A percentile compares a stretch with the other conserved stretches of the same genome.
Conservation (phyloP, 2,329 filamentous ascomycete species). For the Metarhizium robertsii region DNA sequence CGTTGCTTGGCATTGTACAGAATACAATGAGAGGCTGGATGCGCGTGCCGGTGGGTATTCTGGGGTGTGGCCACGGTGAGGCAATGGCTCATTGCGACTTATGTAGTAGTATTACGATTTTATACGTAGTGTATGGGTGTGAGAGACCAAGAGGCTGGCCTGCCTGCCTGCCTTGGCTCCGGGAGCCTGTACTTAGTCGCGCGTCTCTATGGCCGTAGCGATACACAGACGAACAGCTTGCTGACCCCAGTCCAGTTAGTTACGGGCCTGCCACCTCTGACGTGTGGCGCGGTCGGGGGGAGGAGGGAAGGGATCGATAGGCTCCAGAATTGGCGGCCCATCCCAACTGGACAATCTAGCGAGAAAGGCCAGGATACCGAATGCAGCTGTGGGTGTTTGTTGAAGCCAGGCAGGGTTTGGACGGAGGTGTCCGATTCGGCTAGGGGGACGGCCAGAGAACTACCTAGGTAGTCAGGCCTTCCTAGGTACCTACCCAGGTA, state of each 20-base stretch:
- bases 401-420: not conserved
- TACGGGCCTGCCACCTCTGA: not conserved
- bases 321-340: constrained; percentile 5
- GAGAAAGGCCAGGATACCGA: not conserved
- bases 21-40: not conserved
- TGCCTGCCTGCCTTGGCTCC: not conserved
- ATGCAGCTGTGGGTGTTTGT: not conserved
- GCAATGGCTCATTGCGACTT: not conserved
- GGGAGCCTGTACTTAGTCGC: not conserved
- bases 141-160: not conserved
- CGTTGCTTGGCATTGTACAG: not conserved
- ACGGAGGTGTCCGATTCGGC: constrained; percentile 6
- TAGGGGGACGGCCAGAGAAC: not conserved
- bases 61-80: not conserved
- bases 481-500: too few relatives aligned
- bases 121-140: not conserved
- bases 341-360: not conserved
- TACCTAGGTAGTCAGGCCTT: not conserved
- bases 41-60: not conserved
- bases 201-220: not conserved
- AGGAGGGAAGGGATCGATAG: constrained; percentile 20
- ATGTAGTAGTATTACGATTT: not conserved
- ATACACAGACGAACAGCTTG: not conserved
- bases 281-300: constrained; percentile 17
- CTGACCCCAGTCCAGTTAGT: constrained; percentile 10